Percentiles rank a stretch among this genome's conserved stretches.
phyloP scores from a whole-genome alignment of 2,329 filamentous ascomycete species.

The Polytolypa hystricis region DNA sequence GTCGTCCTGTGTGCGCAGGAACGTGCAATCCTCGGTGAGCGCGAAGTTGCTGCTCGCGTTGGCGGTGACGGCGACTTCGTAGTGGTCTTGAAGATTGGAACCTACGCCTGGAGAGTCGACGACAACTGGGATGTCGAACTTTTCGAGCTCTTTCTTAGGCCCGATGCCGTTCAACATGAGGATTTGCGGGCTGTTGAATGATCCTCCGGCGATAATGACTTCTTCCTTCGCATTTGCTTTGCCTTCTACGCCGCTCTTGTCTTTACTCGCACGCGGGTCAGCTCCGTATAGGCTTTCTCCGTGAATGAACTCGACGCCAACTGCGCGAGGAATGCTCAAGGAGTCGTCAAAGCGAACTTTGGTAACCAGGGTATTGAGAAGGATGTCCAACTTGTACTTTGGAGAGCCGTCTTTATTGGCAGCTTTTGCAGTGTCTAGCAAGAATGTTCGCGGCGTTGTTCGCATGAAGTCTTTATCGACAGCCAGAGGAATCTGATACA shows the following conservation, averaged over 20 bases:
- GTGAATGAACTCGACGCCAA: conserved; percentile 37
- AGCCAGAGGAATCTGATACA: conserved; percentile 50
- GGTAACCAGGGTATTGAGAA: conserved; percentile 36
- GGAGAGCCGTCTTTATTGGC: conserved; percentile 40
- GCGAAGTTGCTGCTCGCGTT: conserved; percentile 26
- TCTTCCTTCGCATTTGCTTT: conserved; percentile 30
- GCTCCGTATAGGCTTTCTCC: conserved; percentile 37
- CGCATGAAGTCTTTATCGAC: conserved; percentile 40
- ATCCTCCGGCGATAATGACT: conserved; percentile 38
- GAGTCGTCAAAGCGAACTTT: conserved; percentile 33
- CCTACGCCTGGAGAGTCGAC: conserved; percentile 50
- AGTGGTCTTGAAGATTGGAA: conserved; percentile 51
- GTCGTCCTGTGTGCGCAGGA: conserved; percentile 24
- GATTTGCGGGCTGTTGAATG: conserved; percentile 53
- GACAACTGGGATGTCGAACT: conserved; percentile 40
- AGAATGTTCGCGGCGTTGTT: conserved; percentile 45
- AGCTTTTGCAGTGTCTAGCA: conserved; percentile 41
- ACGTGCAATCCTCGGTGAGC: conserved; percentile 25
- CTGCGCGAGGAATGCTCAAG: conserved; percentile 28
- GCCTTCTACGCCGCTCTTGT: conserved; percentile 25
- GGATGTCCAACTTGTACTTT: conserved; percentile 45
- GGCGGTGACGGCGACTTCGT: conserved; percentile 44
- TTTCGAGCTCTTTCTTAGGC: conserved; percentile 39
- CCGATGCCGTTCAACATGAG: conserved; percentile 53
- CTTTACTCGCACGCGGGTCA: conserved; percentile 25